These are phyloP conservation scores for Aspergillus ustus DNA, from an alignment of 2,329 filamentous ascomycete genomes.

Conservation along the genomic window DNA sequence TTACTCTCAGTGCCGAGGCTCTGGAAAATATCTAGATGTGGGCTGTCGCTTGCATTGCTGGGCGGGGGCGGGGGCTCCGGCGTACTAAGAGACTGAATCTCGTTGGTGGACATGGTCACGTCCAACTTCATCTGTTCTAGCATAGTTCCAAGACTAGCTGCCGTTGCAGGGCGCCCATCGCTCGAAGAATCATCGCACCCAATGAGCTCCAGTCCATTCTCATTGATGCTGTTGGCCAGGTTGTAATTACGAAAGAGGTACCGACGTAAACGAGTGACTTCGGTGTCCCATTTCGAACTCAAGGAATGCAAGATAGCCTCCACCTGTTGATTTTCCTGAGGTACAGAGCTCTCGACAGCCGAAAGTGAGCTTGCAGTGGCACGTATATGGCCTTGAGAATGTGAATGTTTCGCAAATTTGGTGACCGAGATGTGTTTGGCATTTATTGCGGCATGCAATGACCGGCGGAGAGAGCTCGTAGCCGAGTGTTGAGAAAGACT, in stretches of 20 bases:
- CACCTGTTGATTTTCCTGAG: slow-evolving; percentile 45
- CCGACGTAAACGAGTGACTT: slow-evolving; percentile 47
- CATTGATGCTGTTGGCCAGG: slow-evolving; percentile 40
- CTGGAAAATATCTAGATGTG: slow-evolving; percentile 28
- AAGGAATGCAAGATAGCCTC: slow-evolving; percentile 47
- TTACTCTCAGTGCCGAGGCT: slow-evolving; percentile 23
- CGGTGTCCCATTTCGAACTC: slow-evolving; percentile 51
- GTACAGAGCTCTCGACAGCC: slow-evolving; percentile 28
- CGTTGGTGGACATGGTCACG: slow-evolving; percentile 36
- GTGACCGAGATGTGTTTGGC: slow-evolving; percentile 35
- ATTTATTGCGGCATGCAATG: slow-evolving; percentile 46
- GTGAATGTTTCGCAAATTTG: slow-evolving; percentile 38
- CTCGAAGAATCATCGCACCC: slow-evolving; percentile 38
- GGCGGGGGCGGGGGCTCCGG: slow-evolving; percentile 13
- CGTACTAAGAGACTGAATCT: slow-evolving; percentile 26
- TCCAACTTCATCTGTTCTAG: slow-evolving; percentile 44
- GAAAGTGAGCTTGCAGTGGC: slow-evolving; percentile 21
- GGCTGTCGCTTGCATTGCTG: slow-evolving; percentile 11
- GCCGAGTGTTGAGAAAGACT: slow-evolving; percentile 36
- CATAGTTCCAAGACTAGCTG: slow-evolving; percentile 43
- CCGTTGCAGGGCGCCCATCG: slow-evolving; percentile 44
- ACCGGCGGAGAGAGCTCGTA: slow-evolving; percentile 48
- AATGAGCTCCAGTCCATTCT: slow-evolving; percentile 19
- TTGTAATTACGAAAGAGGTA: slow-evolving; percentile 54
- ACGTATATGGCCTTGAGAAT: slow-evolving; percentile 24